These are phyloP conservation scores for Ogataea methylovora DNA, from an alignment of 805 yeast genomes.

Conservation along the genomic window DNA sequence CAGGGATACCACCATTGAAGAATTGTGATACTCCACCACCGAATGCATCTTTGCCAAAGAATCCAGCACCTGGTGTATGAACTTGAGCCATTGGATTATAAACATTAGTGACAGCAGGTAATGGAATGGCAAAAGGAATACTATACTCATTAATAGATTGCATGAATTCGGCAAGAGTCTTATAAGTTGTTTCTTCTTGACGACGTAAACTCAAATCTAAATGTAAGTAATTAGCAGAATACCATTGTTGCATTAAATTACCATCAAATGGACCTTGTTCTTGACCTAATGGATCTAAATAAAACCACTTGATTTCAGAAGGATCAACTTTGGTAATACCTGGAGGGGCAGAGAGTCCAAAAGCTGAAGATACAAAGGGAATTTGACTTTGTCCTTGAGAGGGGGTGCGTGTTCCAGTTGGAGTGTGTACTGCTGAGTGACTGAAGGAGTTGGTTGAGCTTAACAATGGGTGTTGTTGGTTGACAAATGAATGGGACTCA, in stretches of 20 bases:
- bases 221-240: conserved; percentile 48
- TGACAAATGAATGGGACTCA: background rate
- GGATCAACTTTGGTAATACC: conserved; percentile 15
- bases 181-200: conserved; percentile 42
- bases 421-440: too few relatives aligned
- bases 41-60: conserved; percentile 1
- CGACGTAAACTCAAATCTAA: conserved; percentile 51
- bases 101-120: conserved; percentile 26
- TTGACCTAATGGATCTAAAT: conserved; percentile 60
- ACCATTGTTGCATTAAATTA: conserved; percentile 73
- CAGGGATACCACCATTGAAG: conserved; percentile 2
- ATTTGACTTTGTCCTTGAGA: too few relatives aligned
- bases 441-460: too few relatives aligned
- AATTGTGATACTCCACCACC: conserved; percentile 3
- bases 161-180: conserved; percentile 47
- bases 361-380: too few relatives aligned
- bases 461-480: background rate
- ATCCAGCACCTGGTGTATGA: background rate
- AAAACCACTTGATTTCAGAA: conserved; percentile 52
- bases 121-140: conserved; percentile 58
- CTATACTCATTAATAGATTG: conserved; percentile 36
- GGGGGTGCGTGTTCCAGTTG: too few relatives aligned
- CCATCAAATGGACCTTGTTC: conserved; percentile 83
- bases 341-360: conserved; percentile 7
- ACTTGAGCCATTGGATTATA: conserved; percentile 1